These are phyloP conservation scores for Sparassis latifolia DNA, from an alignment of 1,284 basidiomycete genomes.

Conservation along the genomic window DNA sequence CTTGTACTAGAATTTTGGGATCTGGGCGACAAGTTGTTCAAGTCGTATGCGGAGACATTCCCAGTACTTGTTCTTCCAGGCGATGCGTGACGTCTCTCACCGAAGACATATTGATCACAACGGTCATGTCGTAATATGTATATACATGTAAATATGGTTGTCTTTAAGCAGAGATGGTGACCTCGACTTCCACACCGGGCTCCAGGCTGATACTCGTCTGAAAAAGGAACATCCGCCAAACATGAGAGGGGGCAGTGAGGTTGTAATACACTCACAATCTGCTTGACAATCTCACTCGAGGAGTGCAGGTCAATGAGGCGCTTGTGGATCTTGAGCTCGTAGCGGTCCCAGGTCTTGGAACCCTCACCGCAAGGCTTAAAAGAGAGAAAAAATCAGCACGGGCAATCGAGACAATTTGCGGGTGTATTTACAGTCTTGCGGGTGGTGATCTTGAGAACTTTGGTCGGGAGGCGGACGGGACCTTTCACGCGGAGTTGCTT, in stretches of 20 bases:
- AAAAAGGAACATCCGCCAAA: conserved; percentile 1
- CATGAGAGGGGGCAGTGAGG: conserved; percentile 1
- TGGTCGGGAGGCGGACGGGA: conserved; percentile 98
- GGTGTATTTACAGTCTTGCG: conserved; percentile 78
- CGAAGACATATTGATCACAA: too few relatives aligned
- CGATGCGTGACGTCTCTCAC: too few relatives aligned
- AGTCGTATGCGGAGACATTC: too few relatives aligned
- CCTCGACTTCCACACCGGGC: conserved; percentile 99
- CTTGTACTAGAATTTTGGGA: too few relatives aligned
- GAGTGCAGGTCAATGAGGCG: conserved; percentile 99
- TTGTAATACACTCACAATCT: conserved; percentile 70
- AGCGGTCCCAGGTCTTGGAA: conserved; percentile 99
- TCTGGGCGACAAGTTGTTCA: too few relatives aligned
- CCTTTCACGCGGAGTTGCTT: conserved; percentile 99
- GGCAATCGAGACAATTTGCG: background rate
- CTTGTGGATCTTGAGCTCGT: conserved; percentile 99
- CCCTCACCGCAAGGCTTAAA: conserved; percentile 97
- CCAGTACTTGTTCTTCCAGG: too few relatives aligned
- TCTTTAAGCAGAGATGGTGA: conserved; percentile 79
- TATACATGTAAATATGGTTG: too few relatives aligned
- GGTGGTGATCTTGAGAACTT: conserved; percentile 97
- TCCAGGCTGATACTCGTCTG: conserved; percentile 98
- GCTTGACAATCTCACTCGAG: conserved; percentile 99
- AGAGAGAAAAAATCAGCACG: conserved; percentile 1
- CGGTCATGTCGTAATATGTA: too few relatives aligned